Evolutionary conservation across 176 grass and related monocot genomes (phyloP).

Genomic region (Musa acuminata): DNA sequence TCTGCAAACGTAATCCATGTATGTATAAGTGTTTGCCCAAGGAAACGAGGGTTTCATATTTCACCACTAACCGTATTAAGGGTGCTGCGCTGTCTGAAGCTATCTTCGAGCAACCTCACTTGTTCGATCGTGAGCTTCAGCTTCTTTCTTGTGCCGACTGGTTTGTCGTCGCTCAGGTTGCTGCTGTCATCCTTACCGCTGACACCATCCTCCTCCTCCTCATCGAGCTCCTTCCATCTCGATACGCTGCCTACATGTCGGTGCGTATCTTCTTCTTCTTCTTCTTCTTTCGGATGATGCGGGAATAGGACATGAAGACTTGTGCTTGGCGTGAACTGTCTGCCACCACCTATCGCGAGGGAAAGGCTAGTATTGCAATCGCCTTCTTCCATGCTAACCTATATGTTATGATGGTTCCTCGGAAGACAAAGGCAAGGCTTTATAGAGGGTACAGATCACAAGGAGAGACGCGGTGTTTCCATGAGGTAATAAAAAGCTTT

Average conservation of each 20-base stretch:
- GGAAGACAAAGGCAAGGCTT: background rate
- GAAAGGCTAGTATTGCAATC: background rate
- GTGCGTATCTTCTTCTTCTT: background rate
- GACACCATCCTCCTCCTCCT: slow-evolving; percentile 4
- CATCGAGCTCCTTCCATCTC: background rate
- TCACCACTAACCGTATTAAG: slow-evolving; percentile 57
- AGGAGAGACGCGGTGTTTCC: background rate
- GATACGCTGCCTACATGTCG: background rate
- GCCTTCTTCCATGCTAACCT: background rate
- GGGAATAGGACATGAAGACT: background rate
- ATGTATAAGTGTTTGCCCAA: background rate
- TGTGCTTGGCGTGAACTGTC: background rate
- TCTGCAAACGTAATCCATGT: slow-evolving; percentile 22
- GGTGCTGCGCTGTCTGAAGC: slow-evolving; percentile 80
- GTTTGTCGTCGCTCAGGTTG: slow-evolving; percentile 49
- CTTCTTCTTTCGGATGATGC: background rate
- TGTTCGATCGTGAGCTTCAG: slow-evolving; percentile 85
- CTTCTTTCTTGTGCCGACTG: slow-evolving; percentile 66
- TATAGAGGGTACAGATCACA: background rate
- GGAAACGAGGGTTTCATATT: background rate
- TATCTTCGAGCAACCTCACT: slow-evolving; percentile 69
- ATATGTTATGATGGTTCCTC: no score
- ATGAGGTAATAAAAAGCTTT: background rate
- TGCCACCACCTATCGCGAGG: background rate
- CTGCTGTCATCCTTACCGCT: background rate